phyloP scores from a whole-genome alignment of 2,329 filamentous ascomycete species.

The Ascochyta viciae-villosae region DNA sequence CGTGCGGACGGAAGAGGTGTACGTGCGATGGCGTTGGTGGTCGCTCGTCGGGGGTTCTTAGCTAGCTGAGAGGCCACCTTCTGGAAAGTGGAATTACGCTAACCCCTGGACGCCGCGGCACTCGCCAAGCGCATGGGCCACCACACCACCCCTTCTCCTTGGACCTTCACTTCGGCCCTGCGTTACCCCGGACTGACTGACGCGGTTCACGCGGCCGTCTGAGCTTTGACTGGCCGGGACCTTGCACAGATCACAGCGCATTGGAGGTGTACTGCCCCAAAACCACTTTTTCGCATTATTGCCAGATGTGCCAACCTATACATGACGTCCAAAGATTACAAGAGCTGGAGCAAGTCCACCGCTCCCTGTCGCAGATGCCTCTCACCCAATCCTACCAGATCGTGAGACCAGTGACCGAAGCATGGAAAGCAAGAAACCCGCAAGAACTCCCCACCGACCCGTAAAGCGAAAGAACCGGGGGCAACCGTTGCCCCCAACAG shows the following conservation, averaged over 20 bases:
- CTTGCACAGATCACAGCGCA: not conserved
- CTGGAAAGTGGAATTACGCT: conserved; percentile 7
- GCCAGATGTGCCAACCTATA: conserved; percentile 29
- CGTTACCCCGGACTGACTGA: conserved; percentile 12
- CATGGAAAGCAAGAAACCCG: conserved; percentile 26
- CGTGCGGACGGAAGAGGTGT: conserved; percentile 9
- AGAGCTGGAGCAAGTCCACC: conserved; percentile 27
- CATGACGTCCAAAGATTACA: conserved; percentile 30
- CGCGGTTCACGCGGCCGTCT: not conserved
- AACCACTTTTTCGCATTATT: conserved; percentile 42
- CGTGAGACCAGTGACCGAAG: conserved; percentile 19
- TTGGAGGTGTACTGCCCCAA: conserved; percentile 6
- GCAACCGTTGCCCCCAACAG: conserved; percentile 34
- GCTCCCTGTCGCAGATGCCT: conserved; percentile 23
- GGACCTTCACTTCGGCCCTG: conserved; percentile 5
- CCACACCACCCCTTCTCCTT: conserved; percentile 1
- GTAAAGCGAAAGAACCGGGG: conserved; percentile 27
- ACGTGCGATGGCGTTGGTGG: conserved; percentile 10
- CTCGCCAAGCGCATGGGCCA: conserved; percentile 14
- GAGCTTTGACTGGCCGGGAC: conserved; percentile 6
- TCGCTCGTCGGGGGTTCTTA: conserved; percentile 11
- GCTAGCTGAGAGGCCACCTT: conserved; percentile 21
- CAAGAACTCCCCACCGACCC: conserved; percentile 36
- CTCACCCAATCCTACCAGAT: conserved; percentile 20
- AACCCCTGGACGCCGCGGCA: conserved; percentile 8